phyloP scores from a whole-genome alignment of 495 filamentous ascomycete species.

The Penicillium alfredii region DNA sequence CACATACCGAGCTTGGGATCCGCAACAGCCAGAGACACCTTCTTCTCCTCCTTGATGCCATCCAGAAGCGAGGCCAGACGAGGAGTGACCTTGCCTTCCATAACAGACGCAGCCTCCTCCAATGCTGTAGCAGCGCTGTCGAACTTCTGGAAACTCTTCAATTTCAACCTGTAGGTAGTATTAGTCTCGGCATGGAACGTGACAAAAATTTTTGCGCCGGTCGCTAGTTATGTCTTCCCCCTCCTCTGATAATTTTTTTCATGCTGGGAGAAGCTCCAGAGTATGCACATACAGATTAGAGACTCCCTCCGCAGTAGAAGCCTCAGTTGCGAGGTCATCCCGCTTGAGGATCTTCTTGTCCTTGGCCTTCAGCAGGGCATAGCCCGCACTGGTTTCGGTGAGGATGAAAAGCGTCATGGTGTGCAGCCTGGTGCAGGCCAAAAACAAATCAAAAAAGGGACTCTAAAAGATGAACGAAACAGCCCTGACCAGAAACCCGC shows the following conservation, averaged over 20 bases:
- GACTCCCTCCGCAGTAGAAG: slow-evolving; percentile 75
- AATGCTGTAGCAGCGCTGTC: slow-evolving; percentile 80
- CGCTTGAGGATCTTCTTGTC: slow-evolving; percentile 96
- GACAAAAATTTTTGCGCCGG: slow-evolving; percentile 22
- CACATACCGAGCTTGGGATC: slow-evolving; percentile 82
- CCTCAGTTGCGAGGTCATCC: slow-evolving; percentile 66
- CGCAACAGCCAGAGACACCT: slow-evolving; percentile 88
- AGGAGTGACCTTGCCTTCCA: slow-evolving; percentile 94
- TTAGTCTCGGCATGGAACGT: slow-evolving; percentile 22
- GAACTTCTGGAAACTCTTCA: slow-evolving; percentile 96
- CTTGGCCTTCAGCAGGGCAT: slow-evolving; percentile 94
- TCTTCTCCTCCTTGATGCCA: slow-evolving; percentile 94
- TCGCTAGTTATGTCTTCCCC: slow-evolving; percentile 2
- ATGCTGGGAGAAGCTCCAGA: slow-evolving; percentile 3
- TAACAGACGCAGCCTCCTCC: slow-evolving; percentile 79
- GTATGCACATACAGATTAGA: slow-evolving; percentile 66
- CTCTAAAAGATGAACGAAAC: slow-evolving; percentile 1
- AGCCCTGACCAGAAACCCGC: slow-evolving; percentile 9
- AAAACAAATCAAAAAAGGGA: slow-evolving; percentile 10
- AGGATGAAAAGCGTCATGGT: slow-evolving; percentile 76
- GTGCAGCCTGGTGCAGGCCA: slow-evolving; percentile 26
- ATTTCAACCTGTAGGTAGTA: slow-evolving; percentile 60
- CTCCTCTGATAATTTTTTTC: slow-evolving; percentile 7
- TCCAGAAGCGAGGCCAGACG: slow-evolving; percentile 76
- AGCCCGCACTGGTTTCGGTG: slow-evolving; percentile 91